phyloP scores from a whole-genome alignment of 306 rosid species.

The Malus fusca region DNA sequence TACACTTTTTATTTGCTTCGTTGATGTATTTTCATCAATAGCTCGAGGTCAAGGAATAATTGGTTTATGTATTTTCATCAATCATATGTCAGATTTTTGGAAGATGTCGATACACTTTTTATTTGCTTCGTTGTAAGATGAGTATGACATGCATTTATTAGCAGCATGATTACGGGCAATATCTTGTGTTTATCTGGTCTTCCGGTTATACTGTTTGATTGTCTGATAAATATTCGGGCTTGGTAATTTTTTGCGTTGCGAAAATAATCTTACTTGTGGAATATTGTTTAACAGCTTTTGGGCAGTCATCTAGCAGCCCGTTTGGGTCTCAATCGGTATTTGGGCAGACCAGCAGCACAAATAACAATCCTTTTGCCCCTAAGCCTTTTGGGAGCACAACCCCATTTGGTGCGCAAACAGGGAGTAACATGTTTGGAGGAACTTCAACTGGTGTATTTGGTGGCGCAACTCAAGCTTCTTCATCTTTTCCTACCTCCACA shows the following conservation, averaged over 20 bases:
- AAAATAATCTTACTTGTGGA: background rate
- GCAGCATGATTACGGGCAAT: background rate
- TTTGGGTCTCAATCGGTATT: slow-evolving; percentile 79
- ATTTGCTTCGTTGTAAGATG: background rate
- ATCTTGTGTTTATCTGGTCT: background rate
- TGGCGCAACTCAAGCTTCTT: slow-evolving; percentile 53
- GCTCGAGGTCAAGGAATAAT: background rate
- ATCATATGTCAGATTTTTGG: background rate
- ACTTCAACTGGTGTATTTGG: slow-evolving; percentile 89
- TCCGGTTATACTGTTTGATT: background rate
- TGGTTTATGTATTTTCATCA: background rate
- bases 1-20: no score
- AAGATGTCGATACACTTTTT: no score
- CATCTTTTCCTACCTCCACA: slow-evolving; percentile 67
- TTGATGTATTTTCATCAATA: no score
- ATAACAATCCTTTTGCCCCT: slow-evolving; percentile 71
- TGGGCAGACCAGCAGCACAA: slow-evolving; percentile 59
- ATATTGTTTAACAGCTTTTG: slow-evolving; percentile 61
- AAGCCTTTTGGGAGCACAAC: slow-evolving; percentile 69
- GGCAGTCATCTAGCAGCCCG: slow-evolving; percentile 79
- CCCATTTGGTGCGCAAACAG: slow-evolving; percentile 75
- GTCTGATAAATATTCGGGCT: background rate
- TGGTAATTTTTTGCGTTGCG: background rate
- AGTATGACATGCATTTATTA: background rate
- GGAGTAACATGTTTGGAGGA: slow-evolving; percentile 72